Evolutionary conservation across 192 early-diverging fungal species (phyloP).

Genomic region (Haplosporangium gracile): DNA sequence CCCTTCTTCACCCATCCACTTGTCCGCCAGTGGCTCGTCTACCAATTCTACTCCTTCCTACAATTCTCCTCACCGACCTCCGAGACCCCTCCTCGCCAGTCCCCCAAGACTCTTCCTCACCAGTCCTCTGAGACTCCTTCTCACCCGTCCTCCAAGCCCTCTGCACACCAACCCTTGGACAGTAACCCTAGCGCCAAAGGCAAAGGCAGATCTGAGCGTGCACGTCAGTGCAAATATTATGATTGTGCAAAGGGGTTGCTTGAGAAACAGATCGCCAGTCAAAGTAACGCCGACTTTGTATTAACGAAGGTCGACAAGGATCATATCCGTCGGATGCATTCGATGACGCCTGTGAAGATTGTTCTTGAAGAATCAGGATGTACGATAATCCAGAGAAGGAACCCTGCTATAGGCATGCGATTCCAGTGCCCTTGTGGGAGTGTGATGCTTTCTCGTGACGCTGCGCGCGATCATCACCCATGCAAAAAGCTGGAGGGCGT

Average conservation of each 20-base stretch:
- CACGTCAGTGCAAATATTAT: too few relatives aligned
- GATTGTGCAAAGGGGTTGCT: background rate
- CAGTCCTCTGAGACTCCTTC: too few relatives aligned
- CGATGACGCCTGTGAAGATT: background rate
- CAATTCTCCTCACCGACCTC: too few relatives aligned
- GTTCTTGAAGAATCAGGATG: background rate
- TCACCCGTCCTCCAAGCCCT: too few relatives aligned
- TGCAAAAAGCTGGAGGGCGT: background rate
- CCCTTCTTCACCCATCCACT: too few relatives aligned
- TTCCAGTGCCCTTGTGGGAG: conserved; percentile 6
- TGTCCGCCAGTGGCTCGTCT: too few relatives aligned
- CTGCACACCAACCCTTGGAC: too few relatives aligned
- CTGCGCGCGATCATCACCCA: background rate
- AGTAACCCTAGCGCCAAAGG: too few relatives aligned
- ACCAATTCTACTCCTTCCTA: too few relatives aligned
- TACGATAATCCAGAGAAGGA: background rate
- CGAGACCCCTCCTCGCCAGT: too few relatives aligned
- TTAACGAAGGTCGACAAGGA: background rate
- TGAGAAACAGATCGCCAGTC: background rate
- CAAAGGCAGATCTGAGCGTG: too few relatives aligned
- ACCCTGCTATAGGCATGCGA: background rate
- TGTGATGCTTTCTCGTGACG: background rate
- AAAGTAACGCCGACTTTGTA: background rate
- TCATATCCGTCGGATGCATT: background rate
- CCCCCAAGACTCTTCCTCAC: too few relatives aligned